These are phyloP conservation scores for Sclerotinia trifoliorum DNA, from an alignment of 2,329 filamentous ascomycete species.

Conservation along the genomic window DNA sequence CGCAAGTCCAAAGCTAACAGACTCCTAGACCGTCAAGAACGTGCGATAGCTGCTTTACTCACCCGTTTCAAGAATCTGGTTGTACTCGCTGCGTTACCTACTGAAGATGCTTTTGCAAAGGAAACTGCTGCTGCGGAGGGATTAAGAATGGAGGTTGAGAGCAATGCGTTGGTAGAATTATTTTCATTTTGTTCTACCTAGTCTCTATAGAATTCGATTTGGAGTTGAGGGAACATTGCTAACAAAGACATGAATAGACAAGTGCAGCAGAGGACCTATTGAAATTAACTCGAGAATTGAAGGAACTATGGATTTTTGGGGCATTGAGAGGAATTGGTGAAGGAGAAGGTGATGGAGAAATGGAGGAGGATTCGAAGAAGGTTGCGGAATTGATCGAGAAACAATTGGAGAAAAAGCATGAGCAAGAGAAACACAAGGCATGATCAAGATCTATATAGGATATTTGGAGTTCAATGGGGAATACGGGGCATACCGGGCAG, in stretches of 20 bases:
- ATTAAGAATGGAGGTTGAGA: conserved; percentile 40
- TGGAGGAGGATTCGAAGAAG: conserved; percentile 42
- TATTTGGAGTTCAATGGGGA: neutral
- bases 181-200: neutral
- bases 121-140: conserved; percentile 38
- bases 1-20: conserved; percentile 23
- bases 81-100: conserved; percentile 31
- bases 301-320: conserved; percentile 51
- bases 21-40: conserved; percentile 47
- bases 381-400: conserved; percentile 35
- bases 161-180: conserved; percentile 35
- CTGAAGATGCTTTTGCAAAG: conserved; percentile 36
- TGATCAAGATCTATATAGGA: neutral
- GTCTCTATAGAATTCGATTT: neutral
- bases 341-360: conserved; percentile 43
- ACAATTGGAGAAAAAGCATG: conserved; percentile 25
- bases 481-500: neutral
- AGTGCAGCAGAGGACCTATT: conserved; percentile 46
- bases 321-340: conserved; percentile 47
- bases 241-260: conserved; percentile 29
- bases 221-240: neutral
- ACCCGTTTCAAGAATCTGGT: conserved; percentile 47
- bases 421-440: conserved; percentile 15
- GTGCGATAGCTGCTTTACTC: conserved; percentile 47
- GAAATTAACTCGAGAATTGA: conserved; percentile 48